Evolutionary conservation across 2,329 filamentous ascomycete species (phyloP), one percentile per base, ranked within the genome.

Genomic region (Scytalidium sp.): DNA sequence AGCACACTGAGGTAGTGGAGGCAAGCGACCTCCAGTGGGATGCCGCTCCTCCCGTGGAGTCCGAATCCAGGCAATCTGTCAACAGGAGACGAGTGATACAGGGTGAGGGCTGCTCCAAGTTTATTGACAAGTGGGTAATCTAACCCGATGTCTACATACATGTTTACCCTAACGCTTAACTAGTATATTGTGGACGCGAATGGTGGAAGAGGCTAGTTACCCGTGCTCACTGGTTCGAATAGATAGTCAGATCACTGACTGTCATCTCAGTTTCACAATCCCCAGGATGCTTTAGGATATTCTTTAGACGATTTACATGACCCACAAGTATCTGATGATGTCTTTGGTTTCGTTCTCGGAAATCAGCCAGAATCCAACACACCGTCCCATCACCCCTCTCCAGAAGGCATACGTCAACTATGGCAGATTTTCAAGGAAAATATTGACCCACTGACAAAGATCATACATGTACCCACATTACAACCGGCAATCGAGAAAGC

Each of bases 381-480:
- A n/a, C n/a, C n/a, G n/a, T n/a, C n/a, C n/a, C n/a, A n/a, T n/a
- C 51, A 53, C 22, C 46, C 47, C 40, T 43, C 49, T 29, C 22
- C 76, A 29, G 75, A 81, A 23, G 77, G 80, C 51, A 81, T 83
- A 47, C 75, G 81, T 52, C 78, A 82, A 56, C 69, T 84, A 32
- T 88, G 85, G 84, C 82, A 87, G 64, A 75, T 81, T 17, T 88
- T 86, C 60, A 74, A 87, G 46, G 78, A 81, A 53, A 87, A 87
- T 57, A 79, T 88, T 56, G 83, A 88, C 56, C 83, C 85, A 0
- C 64, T 89, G 7, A 71, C 87, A 40, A 88, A 87, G 59, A 71
- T 88, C 50, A 83, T 81, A 0, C 85, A 88, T 59, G 77, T 81
- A 0, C 83, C 83, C 1, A 85, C 76, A 1, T 67, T 87, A 1